Percentiles rank a stretch among this genome's conserved stretches.
Conservation (phyloP, 257 asterid genomes). For the Fraxinus americana region DNA sequence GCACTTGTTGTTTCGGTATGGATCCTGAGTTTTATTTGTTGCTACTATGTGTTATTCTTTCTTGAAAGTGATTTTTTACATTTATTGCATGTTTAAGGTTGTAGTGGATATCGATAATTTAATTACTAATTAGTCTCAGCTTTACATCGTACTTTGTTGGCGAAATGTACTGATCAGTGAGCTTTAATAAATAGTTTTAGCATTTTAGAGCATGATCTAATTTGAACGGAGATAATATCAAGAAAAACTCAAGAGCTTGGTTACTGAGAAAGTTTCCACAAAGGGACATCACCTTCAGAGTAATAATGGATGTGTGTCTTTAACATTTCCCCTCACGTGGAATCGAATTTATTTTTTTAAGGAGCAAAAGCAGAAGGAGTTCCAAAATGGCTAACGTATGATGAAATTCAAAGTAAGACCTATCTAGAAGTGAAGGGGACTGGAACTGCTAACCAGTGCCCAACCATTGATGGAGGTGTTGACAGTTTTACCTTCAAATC, state of each 20-base stretch:
- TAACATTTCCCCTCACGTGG: neutral
- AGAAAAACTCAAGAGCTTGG: too few relatives aligned
- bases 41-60: neutral
- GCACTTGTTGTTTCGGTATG: conserved; percentile 92
- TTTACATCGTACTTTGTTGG: too few relatives aligned
- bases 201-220: too few relatives aligned
- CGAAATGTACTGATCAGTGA: too few relatives aligned
- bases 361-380: conserved; percentile 90
- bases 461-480: conserved; percentile 81
- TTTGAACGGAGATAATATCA: too few relatives aligned
- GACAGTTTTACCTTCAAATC: conserved; percentile 73
- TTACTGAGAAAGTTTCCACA: too few relatives aligned
- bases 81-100: neutral
- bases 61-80: neutral
- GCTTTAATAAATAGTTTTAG: too few relatives aligned
- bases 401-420: conserved; percentile 91
- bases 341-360: conserved; percentile 30
- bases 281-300: too few relatives aligned
- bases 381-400: conserved; percentile 81
- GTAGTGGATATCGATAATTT: neutral
- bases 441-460: conserved; percentile 98
- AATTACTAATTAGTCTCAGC: too few relatives aligned
- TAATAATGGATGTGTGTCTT: too few relatives aligned
- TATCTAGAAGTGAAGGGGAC: conserved; percentile 90
- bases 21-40: too few relatives aligned